These are phyloP conservation scores for Sphaerostilbella broomeana DNA, from an alignment of 2,329 filamentous ascomycete species.

Conservation along the genomic window DNA sequence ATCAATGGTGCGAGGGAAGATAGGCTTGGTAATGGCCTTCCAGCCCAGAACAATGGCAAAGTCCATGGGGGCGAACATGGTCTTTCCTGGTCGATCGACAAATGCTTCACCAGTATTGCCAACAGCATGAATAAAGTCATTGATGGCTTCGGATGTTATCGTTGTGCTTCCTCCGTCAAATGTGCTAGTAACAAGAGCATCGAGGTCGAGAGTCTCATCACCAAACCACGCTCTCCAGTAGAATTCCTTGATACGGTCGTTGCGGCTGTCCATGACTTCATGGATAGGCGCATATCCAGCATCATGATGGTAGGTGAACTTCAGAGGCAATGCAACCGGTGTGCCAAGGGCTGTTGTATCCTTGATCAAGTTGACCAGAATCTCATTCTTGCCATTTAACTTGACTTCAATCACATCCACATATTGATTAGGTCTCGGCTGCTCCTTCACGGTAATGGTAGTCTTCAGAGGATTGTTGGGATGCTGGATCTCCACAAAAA, in stretches of 20 bases:
- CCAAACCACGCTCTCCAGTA: constrained; percentile 99
- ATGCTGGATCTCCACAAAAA: constrained; percentile 80
- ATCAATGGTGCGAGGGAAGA: constrained; percentile 94
- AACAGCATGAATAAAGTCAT: constrained; percentile 97
- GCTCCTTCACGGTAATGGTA: constrained; percentile 79
- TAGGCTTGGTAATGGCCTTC: constrained; percentile 99
- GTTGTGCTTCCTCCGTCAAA: constrained; percentile 86
- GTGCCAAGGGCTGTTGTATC: constrained; percentile 80
- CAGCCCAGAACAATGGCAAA: constrained; percentile 97
- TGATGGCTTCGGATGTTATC: constrained; percentile 88
- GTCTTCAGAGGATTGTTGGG: constrained; percentile 80
- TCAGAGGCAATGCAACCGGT: constrained; percentile 74
- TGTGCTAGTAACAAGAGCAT: constrained; percentile 74
- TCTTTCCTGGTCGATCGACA: constrained; percentile 89
- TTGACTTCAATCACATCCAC: constrained; percentile 84
- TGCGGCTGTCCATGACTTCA: constrained; percentile 92
- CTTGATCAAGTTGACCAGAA: constrained; percentile 86
- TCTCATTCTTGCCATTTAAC: constrained; percentile 67
- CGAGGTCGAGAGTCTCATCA: constrained; percentile 73
- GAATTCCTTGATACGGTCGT: constrained; percentile 98
- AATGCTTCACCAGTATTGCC: constrained; percentile 97
- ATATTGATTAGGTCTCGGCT: constrained; percentile 77
- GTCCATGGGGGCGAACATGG: constrained; percentile 95
- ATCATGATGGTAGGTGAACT: constrained; percentile 91
- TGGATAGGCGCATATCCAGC: constrained; percentile 95